Base-by-base conservation (phyloP, 2,329 filamentous ascomycete genomes). In the Stagonosporopsis tanaceti region DNA sequence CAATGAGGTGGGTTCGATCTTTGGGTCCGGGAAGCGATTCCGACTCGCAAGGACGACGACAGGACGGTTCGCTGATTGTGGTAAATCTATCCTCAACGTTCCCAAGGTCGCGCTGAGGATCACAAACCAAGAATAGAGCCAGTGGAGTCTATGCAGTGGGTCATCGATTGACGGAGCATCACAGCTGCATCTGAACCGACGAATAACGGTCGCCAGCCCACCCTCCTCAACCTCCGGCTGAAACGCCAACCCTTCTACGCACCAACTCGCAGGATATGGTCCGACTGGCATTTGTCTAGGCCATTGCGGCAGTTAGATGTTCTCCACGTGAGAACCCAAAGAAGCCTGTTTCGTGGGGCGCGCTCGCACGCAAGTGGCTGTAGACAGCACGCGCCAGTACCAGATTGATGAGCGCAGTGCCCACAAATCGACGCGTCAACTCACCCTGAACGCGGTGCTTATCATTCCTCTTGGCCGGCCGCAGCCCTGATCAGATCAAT, bases 401-500 rank as follows among this genome's bases (percentile, higher is more conserved):
- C 48, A 51, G 44, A 47, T 57, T 39, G 48, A 52, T 48, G 54
- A 57, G 24, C 15, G 28, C 37, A 15, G 42, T 52, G 39, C 48
- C 45, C 48, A 57, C 54, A 53, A 52, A 45, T 57, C 32, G 48
- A 57, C 44, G 54, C 50, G 54, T 50, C 48, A 52, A 50, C 54
- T 28, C 20, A 32, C 32, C 28, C 45, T 47, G 30, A 42, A 37
- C 15, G 45, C 11, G 30, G 22, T 45, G 34, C 39, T 45, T 8
- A 24, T 45, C 39, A 20, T 27, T 45, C 39, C 45, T 44, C 52
- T 57, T 48, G 54, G 30, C 47, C 38, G 8, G 11, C 14, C 24
- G 17, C 25, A 15, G 38, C 25, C 28, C 25, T 9, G 38, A 48
- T 45, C 32, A 35, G 48, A 57, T 35, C 44, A 28, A 34, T 20